Evolutionary conservation across 331 rosid species (phyloP).

Genomic region (Malus hybrid): DNA sequence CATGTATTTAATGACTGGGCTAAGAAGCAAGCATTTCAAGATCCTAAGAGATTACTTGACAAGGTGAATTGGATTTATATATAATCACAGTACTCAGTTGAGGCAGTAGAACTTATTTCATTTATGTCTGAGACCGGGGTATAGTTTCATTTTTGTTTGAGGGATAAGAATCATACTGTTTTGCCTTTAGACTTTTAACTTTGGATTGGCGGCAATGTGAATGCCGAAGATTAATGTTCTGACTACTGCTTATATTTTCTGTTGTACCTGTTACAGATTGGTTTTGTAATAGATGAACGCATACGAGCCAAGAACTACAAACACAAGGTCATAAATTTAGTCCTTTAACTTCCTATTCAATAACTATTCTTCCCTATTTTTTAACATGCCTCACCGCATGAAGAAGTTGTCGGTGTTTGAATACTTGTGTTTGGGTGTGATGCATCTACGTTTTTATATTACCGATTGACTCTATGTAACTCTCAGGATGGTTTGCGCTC

Average conservation of each 20-base stretch:
- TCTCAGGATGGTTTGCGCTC: no score
- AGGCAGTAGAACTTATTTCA: slow-evolving; percentile 2
- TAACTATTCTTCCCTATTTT: background rate
- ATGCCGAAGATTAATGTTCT: background rate
- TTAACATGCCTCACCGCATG: background rate
- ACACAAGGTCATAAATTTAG: slow-evolving; percentile 49
- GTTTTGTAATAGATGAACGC: slow-evolving; percentile 91
- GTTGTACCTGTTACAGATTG: background rate
- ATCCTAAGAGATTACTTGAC: slow-evolving; percentile 84
- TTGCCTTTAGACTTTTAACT: background rate
- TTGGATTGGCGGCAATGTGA: background rate
- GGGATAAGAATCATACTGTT: background rate
- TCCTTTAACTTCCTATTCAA: background rate
- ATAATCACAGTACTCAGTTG: no score
- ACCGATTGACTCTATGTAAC: background rate
- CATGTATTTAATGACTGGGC: slow-evolving; percentile 93
- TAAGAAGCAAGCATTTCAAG: slow-evolving; percentile 90
- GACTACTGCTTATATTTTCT: background rate
- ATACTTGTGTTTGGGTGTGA: background rate
- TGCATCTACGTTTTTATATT: background rate
- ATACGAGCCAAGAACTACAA: slow-evolving; percentile 61
- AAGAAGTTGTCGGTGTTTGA: background rate
- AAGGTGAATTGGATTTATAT: slow-evolving; percentile 39
- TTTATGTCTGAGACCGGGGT: slow-evolving; percentile 8
- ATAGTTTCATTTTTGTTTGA: no score